Conservation (phyloP, 352 stramenopile species). For the Phytophthora tentaculata region DNA sequence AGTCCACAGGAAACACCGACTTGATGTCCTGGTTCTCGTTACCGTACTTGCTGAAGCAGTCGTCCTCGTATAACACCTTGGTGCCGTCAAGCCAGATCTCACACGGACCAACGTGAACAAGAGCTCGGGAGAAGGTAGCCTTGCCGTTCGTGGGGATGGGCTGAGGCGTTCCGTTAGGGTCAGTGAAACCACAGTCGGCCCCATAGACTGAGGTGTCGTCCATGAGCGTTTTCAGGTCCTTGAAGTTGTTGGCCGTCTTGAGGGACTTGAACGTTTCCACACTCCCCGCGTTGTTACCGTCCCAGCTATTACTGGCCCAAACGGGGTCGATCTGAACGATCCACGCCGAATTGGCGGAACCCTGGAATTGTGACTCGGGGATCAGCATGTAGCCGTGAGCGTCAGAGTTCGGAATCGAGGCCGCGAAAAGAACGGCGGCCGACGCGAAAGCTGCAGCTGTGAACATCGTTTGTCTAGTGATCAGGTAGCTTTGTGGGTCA, state of each 20-base stretch:
- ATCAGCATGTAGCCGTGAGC: background rate
- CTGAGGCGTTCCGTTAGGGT: background rate
- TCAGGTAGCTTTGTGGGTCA: background rate
- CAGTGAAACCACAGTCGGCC: background rate
- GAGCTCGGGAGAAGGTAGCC: background rate
- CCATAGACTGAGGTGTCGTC: background rate
- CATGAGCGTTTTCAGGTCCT: background rate
- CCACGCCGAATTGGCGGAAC: background rate
- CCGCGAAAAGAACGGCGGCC: background rate
- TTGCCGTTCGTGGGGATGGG: background rate
- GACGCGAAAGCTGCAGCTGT: background rate
- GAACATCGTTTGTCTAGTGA: background rate
- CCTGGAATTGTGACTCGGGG: background rate
- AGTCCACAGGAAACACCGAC: background rate
- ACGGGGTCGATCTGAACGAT: background rate
- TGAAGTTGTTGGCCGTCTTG: background rate
- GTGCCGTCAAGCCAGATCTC: background rate
- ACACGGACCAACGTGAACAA: background rate
- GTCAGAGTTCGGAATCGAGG: background rate
- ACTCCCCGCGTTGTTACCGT: background rate
- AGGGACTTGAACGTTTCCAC: background rate
- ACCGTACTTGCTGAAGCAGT: background rate
- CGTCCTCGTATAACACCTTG: background rate
- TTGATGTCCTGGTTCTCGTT: background rate
- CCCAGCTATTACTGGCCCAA: background rate